Evolutionary conservation across 352 stramenopile species (phyloP).

Genomic region (Peronospora destructor): DNA sequence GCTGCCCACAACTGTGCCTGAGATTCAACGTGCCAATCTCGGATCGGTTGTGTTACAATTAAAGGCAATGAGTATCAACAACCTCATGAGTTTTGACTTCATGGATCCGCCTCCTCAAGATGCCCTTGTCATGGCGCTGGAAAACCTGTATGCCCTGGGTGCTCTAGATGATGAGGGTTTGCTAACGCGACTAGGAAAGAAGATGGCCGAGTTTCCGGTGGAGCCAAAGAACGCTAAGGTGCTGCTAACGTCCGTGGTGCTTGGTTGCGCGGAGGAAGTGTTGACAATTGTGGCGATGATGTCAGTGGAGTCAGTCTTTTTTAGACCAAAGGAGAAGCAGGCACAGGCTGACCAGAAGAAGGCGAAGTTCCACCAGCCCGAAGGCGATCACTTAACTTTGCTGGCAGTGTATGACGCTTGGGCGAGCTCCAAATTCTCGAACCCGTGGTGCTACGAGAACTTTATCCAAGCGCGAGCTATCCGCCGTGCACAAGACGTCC

Average conservation of each 20-base stretch:
- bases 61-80: slow-evolving; percentile 99
- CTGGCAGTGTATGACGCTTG: slow-evolving; percentile 97
- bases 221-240: slow-evolving; percentile 99
- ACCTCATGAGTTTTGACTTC: slow-evolving; percentile 99
- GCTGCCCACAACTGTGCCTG: slow-evolving; percentile 95
- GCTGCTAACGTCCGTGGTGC: slow-evolving; percentile 94
- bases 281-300: slow-evolving; percentile 99
- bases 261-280: slow-evolving; percentile 97
- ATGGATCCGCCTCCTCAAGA: slow-evolving; percentile 98
- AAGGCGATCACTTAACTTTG: slow-evolving; percentile 98
- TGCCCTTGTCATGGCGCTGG: slow-evolving; percentile 94
- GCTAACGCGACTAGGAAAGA: slow-evolving; percentile 90
- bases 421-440: slow-evolving; percentile 96
- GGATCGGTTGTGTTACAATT: slow-evolving; percentile 97
- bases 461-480: slow-evolving; percentile 98
- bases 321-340: slow-evolving; percentile 98
- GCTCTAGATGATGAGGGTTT: slow-evolving; percentile 96
- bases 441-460: slow-evolving; percentile 99
- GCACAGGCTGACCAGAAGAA: slow-evolving; percentile 98
- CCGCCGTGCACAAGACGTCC: slow-evolving; percentile 94
- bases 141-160: slow-evolving; percentile 96
- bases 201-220: slow-evolving; percentile 99
- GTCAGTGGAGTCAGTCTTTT: slow-evolving; percentile 98
- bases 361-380: slow-evolving; percentile 97
- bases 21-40: slow-evolving; percentile 99